Evolutionary conservation across 2,329 filamentous ascomycete genomes (phyloP).

Genomic region (Volutella citrinella): DNA sequence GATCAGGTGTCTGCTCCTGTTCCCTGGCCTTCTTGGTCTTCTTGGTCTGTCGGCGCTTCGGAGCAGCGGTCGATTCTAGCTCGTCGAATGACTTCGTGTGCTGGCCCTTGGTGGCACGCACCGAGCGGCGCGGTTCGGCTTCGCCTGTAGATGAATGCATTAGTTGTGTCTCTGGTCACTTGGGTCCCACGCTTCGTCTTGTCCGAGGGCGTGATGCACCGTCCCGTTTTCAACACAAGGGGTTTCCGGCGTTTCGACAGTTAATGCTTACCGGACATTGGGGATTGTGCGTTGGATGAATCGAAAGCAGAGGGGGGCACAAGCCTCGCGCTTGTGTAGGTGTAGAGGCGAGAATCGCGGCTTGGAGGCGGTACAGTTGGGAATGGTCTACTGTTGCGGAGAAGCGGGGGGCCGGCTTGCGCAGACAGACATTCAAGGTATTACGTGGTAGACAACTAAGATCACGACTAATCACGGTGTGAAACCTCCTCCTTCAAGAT

Average conservation of each 20-base stretch:
- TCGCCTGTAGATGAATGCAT: constrained; percentile 38
- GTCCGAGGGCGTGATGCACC: no score
- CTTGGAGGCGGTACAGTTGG: no score
- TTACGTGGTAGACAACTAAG: constrained; percentile 33
- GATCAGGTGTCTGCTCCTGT: constrained; percentile 59
- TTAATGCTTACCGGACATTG: constrained; percentile 36
- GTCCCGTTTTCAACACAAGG: no score
- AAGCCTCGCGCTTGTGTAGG: constrained; percentile 11
- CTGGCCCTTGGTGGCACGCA: constrained; percentile 94
- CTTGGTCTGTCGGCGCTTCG: constrained; percentile 52
- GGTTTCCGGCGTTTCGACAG: no score
- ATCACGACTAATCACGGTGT: constrained; percentile 34
- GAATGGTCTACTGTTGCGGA: constrained; percentile 28
- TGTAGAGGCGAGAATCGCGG: no score
- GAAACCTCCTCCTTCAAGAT: constrained; percentile 21
- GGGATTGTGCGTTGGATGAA: constrained; percentile 11
- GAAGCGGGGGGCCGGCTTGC: constrained; percentile 24
- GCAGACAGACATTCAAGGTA: constrained; percentile 28
- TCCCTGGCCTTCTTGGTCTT: constrained; percentile 60
- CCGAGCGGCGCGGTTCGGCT: constrained; percentile 84
- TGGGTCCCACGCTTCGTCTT: constrained; percentile 10
- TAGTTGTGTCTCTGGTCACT: constrained; percentile 18
- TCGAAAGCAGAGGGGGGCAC: constrained; percentile 4
- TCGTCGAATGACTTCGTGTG: constrained; percentile 85
- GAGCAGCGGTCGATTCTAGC: constrained; percentile 55